Percentiles rank a stretch among this genome's conserved stretches.
phyloP scores from a whole-genome alignment of 306 rosid genomes.

The Elaeagnus macrophylla region DNA sequence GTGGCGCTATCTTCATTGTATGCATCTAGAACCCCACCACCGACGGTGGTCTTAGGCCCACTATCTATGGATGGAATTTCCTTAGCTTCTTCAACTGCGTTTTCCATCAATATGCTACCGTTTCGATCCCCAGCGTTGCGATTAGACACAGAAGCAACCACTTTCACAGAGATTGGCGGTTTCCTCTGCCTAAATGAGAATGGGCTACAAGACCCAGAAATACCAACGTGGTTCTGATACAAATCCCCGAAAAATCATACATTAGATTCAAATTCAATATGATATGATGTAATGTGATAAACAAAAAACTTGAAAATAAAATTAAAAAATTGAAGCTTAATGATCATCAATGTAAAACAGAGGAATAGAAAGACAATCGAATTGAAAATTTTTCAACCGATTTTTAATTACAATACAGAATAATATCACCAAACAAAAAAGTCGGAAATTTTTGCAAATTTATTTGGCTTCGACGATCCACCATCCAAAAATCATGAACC shows the following conservation, averaged over 20 bases:
- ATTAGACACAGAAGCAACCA: constrained; percentile 42
- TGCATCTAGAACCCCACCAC: constrained; percentile 54
- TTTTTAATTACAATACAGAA: constrained; percentile 2
- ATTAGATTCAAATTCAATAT: constrained; percentile 2
- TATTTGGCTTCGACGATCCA: constrained; percentile 15
- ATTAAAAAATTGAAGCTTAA: no score
- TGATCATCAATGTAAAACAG: no score
- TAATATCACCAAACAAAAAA: background rate
- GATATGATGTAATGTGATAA: constrained; percentile 11
- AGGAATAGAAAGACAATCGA: no score
- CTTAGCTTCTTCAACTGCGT: constrained; percentile 30
- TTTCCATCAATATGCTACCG: constrained; percentile 50
- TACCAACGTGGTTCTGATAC: constrained; percentile 37
- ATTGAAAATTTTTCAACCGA: constrained; percentile 3
- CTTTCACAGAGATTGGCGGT: constrained; percentile 25
- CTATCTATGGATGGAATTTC: constrained; percentile 29
- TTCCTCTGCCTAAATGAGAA: constrained; percentile 33
- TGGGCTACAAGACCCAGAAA: constrained; percentile 28
- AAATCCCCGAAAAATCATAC: background rate
- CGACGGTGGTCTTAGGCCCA: constrained; percentile 23
- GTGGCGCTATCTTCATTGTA: constrained; percentile 67
- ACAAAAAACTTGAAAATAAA: background rate
- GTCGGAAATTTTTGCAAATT: constrained; percentile 3
- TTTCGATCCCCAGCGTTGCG: constrained; percentile 41
- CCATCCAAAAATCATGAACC: no score